Evolutionary conservation across 2,329 filamentous ascomycete genomes (phyloP).

Genomic region (Penicillium sp.): DNA sequence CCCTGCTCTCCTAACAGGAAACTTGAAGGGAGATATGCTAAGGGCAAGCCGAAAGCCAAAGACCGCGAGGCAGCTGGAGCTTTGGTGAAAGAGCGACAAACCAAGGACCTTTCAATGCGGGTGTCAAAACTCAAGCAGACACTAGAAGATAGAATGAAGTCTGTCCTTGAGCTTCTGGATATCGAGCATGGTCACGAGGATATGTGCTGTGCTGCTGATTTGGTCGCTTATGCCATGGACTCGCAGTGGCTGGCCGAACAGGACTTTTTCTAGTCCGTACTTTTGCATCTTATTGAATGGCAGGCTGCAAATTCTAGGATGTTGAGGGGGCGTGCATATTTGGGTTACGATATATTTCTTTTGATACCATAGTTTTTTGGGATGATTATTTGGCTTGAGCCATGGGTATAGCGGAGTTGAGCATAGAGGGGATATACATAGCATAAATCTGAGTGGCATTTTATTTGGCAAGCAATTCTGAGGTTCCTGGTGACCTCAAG

Average conservation of each 20-base stretch:
- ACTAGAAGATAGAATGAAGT: slow-evolving; percentile 31
- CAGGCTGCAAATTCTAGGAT: background rate
- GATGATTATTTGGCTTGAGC: background rate
- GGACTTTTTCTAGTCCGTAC: slow-evolving; percentile 33
- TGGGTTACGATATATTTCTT: background rate
- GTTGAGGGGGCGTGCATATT: background rate
- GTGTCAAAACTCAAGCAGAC: slow-evolving; percentile 27
- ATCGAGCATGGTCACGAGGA: slow-evolving; percentile 38
- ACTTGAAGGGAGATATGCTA: slow-evolving; percentile 5
- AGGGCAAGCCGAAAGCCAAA: slow-evolving; percentile 7
- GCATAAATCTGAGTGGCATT: background rate
- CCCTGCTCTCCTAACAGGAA: slow-evolving; percentile 32
- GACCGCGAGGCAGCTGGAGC: background rate
- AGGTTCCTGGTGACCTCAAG: background rate
- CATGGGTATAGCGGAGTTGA: background rate
- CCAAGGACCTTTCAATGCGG: slow-evolving; percentile 12
- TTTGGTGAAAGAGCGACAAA: slow-evolving; percentile 8
- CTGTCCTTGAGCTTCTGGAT: slow-evolving; percentile 36
- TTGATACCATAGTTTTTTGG: background rate
- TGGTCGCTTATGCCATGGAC: slow-evolving; percentile 44
- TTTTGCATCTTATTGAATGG: background rate
- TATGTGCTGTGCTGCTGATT: slow-evolving; percentile 42
- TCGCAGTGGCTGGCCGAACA: slow-evolving; percentile 38
- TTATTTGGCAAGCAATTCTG: background rate
- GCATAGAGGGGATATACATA: background rate